Conservation (phyloP, 1,284 basidiomycete species). For the Wolfiporia cocos region DNA sequence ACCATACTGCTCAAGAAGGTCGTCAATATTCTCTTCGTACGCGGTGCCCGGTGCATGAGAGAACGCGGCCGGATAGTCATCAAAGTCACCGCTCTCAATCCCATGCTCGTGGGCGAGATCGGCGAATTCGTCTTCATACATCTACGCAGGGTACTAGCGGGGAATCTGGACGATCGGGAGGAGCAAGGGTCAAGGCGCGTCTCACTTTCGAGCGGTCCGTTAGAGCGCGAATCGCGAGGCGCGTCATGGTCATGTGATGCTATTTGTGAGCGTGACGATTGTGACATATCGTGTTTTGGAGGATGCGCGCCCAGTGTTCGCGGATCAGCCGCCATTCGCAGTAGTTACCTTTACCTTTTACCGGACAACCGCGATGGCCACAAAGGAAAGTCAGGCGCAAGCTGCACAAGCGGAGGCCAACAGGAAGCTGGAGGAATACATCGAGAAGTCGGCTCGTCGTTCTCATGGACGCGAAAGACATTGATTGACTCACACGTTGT, state of each 20-base stretch:
- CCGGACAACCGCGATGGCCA: constrained; percentile 16
- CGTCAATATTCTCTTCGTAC: constrained; percentile 7
- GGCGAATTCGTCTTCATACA: constrained; percentile 13
- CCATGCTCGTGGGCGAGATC: constrained; percentile 15
- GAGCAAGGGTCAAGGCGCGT: background rate
- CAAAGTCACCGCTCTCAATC: constrained; percentile 12
- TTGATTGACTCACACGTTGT: constrained; percentile 14
- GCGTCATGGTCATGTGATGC: background rate
- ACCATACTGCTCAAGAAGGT: constrained; percentile 23
- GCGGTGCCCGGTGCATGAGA: background rate
- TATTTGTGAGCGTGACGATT: constrained; percentile 13
- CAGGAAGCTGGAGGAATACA: constrained; percentile 56
- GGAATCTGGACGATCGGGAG: background rate
- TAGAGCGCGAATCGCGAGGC: background rate
- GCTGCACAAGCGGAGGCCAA: constrained; percentile 24
- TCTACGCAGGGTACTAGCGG: no score
- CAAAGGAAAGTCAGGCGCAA: constrained; percentile 18
- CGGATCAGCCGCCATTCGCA: no score
- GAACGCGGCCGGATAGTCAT: constrained; percentile 7
- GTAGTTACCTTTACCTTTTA: no score
- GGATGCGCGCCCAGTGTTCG: no score
- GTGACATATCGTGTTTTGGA: constrained; percentile 17
- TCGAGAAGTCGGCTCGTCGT: constrained; percentile 24
- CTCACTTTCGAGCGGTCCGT: background rate
- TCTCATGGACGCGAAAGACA: constrained; percentile 2